A percentile compares a stretch with the other conserved stretches of the same genome.
phyloP scores from a whole-genome alignment of 1,284 basidiomycete genomes.

The Ceratobasidium sp. region DNA sequence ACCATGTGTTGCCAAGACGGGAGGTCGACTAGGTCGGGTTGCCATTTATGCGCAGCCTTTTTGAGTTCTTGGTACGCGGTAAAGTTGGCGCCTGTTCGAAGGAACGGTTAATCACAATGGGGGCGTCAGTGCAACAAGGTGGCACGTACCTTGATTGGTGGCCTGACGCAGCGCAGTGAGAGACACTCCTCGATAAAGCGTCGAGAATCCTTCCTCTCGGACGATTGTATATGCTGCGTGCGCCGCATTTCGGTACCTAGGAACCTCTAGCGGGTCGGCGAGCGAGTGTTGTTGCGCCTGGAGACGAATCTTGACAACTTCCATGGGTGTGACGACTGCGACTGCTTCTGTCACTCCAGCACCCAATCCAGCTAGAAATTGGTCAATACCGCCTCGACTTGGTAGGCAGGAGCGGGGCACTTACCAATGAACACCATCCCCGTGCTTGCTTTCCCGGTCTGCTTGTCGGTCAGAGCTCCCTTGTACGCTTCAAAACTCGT shows the following conservation, averaged over 20 bases:
- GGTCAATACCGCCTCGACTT: background rate
- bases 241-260: slow-evolving; percentile 94
- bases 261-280: slow-evolving; percentile 92
- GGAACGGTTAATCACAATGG: background rate
- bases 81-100: slow-evolving; percentile 83
- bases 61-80: slow-evolving; percentile 98
- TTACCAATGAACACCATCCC: slow-evolving; percentile 79
- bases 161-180: slow-evolving; percentile 96
- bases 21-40: slow-evolving; percentile 77
- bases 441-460: slow-evolving; percentile 77
- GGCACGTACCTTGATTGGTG: slow-evolving; percentile 87
- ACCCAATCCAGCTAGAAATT: slow-evolving; percentile 78
- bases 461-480: slow-evolving; percentile 73
- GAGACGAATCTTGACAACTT: slow-evolving; percentile 98
- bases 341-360: slow-evolving; percentile 96
- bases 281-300: slow-evolving; percentile 98
- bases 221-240: slow-evolving; percentile 97
- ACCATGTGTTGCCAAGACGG: slow-evolving; percentile 95
- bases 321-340: slow-evolving; percentile 96
- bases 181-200: slow-evolving; percentile 92
- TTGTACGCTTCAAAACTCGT: slow-evolving; percentile 98
- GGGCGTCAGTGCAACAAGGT: background rate
- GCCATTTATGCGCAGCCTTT: slow-evolving; percentile 74
- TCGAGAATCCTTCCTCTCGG: slow-evolving; percentile 85
- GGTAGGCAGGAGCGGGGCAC: slow-evolving; percentile 43